These are phyloP conservation scores for Lipomyces chichibuensis DNA, from an alignment of 805 yeast genomes.

Conservation along the genomic window DNA sequence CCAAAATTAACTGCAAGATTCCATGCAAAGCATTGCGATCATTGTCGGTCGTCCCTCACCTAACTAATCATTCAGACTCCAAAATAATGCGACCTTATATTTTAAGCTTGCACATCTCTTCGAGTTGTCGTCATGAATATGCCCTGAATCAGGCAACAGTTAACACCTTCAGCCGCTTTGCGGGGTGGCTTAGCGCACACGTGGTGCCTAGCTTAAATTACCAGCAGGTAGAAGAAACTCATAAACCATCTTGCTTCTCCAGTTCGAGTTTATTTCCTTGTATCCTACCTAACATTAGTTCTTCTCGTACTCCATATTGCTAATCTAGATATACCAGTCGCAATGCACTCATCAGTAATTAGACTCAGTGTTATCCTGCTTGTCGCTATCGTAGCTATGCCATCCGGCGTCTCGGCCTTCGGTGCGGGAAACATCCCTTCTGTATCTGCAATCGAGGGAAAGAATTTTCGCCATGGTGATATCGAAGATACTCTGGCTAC, in stretches of 20 bases:
- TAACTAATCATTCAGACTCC: not conserved
- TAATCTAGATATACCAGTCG: not conserved
- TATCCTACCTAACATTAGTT: too few species aligned
- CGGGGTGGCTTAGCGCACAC: too few species aligned
- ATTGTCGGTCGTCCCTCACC: too few species aligned
- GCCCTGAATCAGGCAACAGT: not conserved
- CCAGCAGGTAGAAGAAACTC: too few species aligned
- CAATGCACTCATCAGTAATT: not conserved
- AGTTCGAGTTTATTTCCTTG: too few species aligned
- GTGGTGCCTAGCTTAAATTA: too few species aligned
- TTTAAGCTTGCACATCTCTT: not conserved
- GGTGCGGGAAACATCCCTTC: constrained; percentile 40
- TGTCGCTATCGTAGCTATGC: not conserved
- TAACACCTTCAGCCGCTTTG: too few species aligned
- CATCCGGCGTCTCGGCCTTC: constrained; percentile 29
- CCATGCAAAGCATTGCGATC: too few species aligned
- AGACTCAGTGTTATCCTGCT: not conserved
- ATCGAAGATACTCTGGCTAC: constrained; percentile 38
- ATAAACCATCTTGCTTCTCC: too few species aligned
- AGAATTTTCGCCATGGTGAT: constrained; percentile 39
- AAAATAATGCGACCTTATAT: not conserved
- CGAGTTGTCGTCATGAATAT: not conserved
- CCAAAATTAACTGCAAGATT: too few species aligned
- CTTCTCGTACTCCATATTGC: not conserved
- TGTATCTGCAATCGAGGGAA: constrained; percentile 35